phyloP scores from a whole-genome alignment of 768 basidiomycete genomes.

The Pholiota conissans region DNA sequence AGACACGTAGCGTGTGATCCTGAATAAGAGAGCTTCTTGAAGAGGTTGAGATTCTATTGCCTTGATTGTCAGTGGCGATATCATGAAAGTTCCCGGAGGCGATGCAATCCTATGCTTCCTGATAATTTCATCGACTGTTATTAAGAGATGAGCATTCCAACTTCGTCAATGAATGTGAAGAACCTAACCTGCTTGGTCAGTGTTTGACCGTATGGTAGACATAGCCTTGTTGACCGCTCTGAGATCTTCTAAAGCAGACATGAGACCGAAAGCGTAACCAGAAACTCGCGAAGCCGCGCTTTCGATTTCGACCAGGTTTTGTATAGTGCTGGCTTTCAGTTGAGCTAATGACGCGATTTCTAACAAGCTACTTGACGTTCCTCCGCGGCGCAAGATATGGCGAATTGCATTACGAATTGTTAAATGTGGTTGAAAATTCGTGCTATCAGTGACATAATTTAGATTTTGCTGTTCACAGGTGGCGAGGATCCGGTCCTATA shows the following conservation, averaged over 20 bases:
- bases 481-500: slow-evolving; percentile 77
- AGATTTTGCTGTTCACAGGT: slow-evolving; percentile 68
- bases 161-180: neutral
- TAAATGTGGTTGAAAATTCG: slow-evolving; percentile 73
- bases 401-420: slow-evolving; percentile 77
- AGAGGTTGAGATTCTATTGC: slow-evolving; percentile 34
- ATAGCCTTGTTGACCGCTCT: slow-evolving; percentile 37
- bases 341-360: slow-evolving; percentile 8
- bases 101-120: slow-evolving; percentile 38
- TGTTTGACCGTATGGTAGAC: slow-evolving; percentile 32
- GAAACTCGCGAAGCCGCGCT: slow-evolving; percentile 27
- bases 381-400: slow-evolving; percentile 24
- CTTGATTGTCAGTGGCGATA: slow-evolving; percentile 37
- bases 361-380: neutral
- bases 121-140: slow-evolving; percentile 44
- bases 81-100: slow-evolving; percentile 48
- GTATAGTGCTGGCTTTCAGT: slow-evolving; percentile 30
- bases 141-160: slow-evolving; percentile 1
- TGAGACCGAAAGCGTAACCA: slow-evolving; percentile 30
- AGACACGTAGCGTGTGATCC: slow-evolving; percentile 69
- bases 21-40: slow-evolving; percentile 44
- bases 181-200: slow-evolving; percentile 50
- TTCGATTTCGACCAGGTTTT: slow-evolving; percentile 33
- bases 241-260: slow-evolving; percentile 35
- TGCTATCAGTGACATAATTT: slow-evolving; percentile 62